Base-by-base conservation (phyloP, 148 eudicot species). In the Rhododendron ferrugineum region DNA sequence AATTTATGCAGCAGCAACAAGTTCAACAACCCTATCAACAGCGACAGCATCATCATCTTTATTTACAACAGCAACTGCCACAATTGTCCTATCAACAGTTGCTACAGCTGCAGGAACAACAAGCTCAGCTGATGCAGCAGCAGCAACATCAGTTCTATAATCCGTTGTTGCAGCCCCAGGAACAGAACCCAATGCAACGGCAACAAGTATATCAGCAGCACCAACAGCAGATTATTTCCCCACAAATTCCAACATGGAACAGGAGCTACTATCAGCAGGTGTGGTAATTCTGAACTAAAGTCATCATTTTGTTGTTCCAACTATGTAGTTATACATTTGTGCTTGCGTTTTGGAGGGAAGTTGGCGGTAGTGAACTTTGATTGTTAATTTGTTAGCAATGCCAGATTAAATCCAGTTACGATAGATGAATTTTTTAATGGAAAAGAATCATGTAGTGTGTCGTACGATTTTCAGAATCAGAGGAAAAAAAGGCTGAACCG, bases 21-120 rank as follows among this genome's bases (percentile, higher is more conserved):
- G 77, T 77, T 30, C 90, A 88, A 30, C 91, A 86, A 44, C 82
- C 62, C 11, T 83, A 88, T 82, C 90, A 83, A 30, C 88, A 84
- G 49, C 91, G 84, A 78, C 86, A 87, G 84, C 92, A 90, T 42
- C 64, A 62, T 62, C 83, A 85, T 82, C 81, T 26, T 81, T 90
- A 85, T 84, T 86, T 87, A 85, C 93, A 89, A 80, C 88, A 89
- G 87, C 93, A 87, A 44, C 36, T 62, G 32, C 58, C 77, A 18
- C 83, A 62, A 16, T 75, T 76, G 70, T 83, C 85, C 64, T 56
- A 40, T 70, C 85, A 89, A 50, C 90, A 87, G 76, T 46, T 10
- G 28, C 40, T 26, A 26, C 83, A 36, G 77, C 86, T 68, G 64
- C 60, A 85, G 15, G 82, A 62, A 68, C 82, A 79, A 11, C 30